phyloP scores from a whole-genome alignment of 108 stramenopile genomes.

The Skeletonema marinoi region DNA sequence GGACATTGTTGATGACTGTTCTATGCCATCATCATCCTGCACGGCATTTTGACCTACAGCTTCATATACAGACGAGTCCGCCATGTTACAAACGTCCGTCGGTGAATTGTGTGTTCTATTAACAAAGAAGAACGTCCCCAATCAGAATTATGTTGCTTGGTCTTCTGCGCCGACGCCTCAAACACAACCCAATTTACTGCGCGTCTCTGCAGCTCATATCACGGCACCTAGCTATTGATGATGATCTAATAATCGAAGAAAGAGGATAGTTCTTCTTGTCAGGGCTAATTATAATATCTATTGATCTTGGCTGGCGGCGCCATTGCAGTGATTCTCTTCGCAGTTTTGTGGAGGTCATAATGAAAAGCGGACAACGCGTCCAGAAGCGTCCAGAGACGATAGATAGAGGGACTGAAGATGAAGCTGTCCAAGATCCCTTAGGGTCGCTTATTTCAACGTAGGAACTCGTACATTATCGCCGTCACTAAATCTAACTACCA shows the following conservation, averaged over 20 bases:
- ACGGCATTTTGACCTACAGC: not conserved
- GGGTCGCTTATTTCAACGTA: too few species aligned
- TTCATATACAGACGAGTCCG: not conserved
- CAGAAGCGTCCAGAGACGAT: too few species aligned
- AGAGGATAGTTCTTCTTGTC: too few species aligned
- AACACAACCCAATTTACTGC: not conserved
- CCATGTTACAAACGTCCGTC: not conserved
- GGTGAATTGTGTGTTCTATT: not conserved
- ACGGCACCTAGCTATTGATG: not conserved
- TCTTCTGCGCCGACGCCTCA: not conserved
- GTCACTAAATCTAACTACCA: not conserved
- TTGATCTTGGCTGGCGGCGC: not conserved
- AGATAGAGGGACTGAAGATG: too few species aligned
- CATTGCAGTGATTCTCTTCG: too few species aligned
- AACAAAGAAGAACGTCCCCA: not conserved
- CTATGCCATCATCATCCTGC: not conserved
- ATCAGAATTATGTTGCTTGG: not conserved
- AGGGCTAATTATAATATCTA: too few species aligned
- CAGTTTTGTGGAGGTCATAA: too few species aligned
- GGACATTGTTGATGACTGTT: not conserved
- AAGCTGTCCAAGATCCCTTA: too few species aligned
- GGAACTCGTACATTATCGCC: not conserved
- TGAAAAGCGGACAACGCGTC: too few species aligned
- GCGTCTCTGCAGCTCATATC: not conserved
- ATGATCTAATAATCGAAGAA: too few species aligned